Conservation (phyloP, 2,329 filamentous ascomycete genomes). For the Magnaporthiopsis incrustans region DNA sequence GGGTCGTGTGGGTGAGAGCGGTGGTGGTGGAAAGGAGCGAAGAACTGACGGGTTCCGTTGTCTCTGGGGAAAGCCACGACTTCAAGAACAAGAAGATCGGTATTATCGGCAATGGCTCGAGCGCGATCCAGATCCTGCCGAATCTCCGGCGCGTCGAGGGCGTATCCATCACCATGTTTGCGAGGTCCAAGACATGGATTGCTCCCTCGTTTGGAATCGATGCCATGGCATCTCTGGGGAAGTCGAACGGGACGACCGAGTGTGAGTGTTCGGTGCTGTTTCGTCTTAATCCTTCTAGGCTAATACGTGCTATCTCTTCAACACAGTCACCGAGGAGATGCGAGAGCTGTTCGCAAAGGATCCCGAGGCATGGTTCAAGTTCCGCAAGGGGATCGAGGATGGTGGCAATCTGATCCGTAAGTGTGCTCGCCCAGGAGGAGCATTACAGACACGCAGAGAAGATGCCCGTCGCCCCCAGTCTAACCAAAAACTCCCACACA, state of each 20-base stretch:
- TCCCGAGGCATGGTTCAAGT: conserved; percentile 27
- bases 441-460: no score
- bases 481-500: background rate
- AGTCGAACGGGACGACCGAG: conserved; percentile 27
- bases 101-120: conserved; percentile 44
- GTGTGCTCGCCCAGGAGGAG: background rate
- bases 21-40: background rate
- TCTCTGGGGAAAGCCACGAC: conserved; percentile 28
- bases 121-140: conserved; percentile 45
- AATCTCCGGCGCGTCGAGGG: conserved; percentile 35
- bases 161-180: conserved; percentile 33
- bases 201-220: conserved; percentile 36
- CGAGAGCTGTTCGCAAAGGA: conserved; percentile 27
- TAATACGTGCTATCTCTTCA: background rate
- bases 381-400: conserved; percentile 36
- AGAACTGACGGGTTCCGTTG: background rate
- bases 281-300: background rate
- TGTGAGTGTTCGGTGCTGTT: conserved; percentile 23
- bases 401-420: conserved; percentile 30
- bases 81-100: conserved; percentile 39
- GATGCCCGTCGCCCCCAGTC: no score
- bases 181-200: conserved; percentile 43
- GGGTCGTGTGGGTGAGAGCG: no score
- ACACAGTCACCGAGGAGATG: conserved; percentile 29
- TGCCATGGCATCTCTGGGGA: conserved; percentile 32